Evolutionary conservation across 371 early-diverging fungal genomes (phyloP).

Genomic region (Sporodiniella umbellata): DNA sequence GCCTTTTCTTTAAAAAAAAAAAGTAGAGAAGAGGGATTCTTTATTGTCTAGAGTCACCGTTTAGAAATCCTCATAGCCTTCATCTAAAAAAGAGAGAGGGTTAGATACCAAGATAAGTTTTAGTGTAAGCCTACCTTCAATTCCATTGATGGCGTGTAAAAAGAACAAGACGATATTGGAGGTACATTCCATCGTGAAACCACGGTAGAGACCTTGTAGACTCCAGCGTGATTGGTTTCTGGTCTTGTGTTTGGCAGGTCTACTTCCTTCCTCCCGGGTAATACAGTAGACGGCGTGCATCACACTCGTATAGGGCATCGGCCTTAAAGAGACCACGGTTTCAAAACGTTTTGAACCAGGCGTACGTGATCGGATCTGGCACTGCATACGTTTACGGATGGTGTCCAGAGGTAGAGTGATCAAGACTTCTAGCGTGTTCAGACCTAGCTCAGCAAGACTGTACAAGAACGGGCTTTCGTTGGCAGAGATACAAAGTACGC

Average conservation of each 20-base stretch:
- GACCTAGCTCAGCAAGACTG: conserved; percentile 62
- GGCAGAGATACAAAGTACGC: conserved; percentile 62
- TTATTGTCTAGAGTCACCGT: no score
- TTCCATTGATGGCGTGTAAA: conserved; percentile 51
- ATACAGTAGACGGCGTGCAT: conserved; percentile 76
- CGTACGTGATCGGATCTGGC: conserved; percentile 62
- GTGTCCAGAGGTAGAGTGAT: conserved; percentile 89
- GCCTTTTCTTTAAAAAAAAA: no score
- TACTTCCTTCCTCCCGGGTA: conserved; percentile 82
- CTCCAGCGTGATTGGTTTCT: conserved; percentile 48
- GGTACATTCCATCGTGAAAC: conserved; percentile 67
- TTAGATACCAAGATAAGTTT: neutral
- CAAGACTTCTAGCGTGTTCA: conserved; percentile 69
- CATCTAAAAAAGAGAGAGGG: neutral
- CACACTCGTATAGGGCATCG: conserved; percentile 85
- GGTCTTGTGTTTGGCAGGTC: conserved; percentile 5
- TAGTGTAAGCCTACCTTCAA: conserved; percentile 40
- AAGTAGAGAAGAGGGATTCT: no score
- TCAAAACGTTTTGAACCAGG: conserved; percentile 63
- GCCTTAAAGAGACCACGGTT: conserved; percentile 71
- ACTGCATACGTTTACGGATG: conserved; percentile 79
- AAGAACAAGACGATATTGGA: conserved; percentile 65
- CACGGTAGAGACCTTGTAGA: conserved; percentile 75
- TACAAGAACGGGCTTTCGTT: conserved; percentile 66
- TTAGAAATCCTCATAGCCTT: conserved; percentile 6